phyloP scores from a whole-genome alignment of 805 yeast genomes.

The Yarrowia sp. region DNA sequence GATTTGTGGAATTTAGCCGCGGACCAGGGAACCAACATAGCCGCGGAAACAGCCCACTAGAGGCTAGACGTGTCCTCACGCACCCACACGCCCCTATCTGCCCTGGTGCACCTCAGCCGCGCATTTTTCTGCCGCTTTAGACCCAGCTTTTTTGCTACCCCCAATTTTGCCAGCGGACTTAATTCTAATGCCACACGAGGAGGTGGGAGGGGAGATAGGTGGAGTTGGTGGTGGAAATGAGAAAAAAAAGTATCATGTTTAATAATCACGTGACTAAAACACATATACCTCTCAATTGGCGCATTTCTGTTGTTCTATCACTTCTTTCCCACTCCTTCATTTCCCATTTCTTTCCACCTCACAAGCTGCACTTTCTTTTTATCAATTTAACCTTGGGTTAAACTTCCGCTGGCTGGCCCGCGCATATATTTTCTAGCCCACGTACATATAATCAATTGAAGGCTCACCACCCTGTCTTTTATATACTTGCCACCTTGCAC shows the following conservation, averaged over 20 bases:
- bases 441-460: slow-evolving; percentile 14
- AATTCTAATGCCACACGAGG: neutral
- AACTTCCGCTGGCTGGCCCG: slow-evolving; percentile 29
- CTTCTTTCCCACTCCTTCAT: neutral
- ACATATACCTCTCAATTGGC: no score
- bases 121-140: slow-evolving; percentile 18
- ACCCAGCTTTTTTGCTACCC: neutral
- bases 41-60: no score
- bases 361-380: neutral
- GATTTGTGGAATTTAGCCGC: no score
- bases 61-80: no score
- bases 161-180: slow-evolving; percentile 17
- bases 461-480: slow-evolving; percentile 1
- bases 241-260: no score
- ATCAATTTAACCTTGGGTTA: slow-evolving; percentile 17
- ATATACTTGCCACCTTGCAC: slow-evolving; percentile 7
- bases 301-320: no score
- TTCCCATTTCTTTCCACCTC: neutral
- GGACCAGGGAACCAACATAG: neutral
- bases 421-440: slow-evolving; percentile 15
- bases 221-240: no score
- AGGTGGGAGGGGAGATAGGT: no score
- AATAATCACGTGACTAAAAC: no score
- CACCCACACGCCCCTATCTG: neutral
- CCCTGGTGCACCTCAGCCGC: slow-evolving; percentile 12